Evolutionary conservation across 176 grass and related monocot genomes (phyloP), one percentile per base, ranked within the genome.

Genomic region (Areca catechu): DNA sequence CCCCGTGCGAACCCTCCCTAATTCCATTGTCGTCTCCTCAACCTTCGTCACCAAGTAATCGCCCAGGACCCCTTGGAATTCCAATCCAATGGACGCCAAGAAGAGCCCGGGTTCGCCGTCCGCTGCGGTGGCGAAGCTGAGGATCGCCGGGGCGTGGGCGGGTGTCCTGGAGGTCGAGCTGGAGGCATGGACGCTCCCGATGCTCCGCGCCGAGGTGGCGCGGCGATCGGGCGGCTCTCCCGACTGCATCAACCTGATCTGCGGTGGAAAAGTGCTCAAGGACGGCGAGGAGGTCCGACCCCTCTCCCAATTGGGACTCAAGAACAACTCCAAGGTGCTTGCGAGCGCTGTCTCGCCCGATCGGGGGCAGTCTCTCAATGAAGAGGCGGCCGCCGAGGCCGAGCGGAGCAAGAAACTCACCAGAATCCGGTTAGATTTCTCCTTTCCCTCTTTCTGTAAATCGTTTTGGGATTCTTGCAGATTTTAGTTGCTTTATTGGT

Each of bases 161-260:
- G 93, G 87, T 29, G 19, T 48, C 1, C 58, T 97, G 71, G 87
- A 91, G 53, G 75, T 91, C 49, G 70, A 76, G 10, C 59, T 91
- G 37, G 78, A 74, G 57, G 20, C 49, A 20, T 91, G 86, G 86
- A 91, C 93, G 19, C 80, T 91, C 54, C 30, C 81, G 86, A 97
- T 82, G 83, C 83, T 97, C 72, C 87, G 93, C 30, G 80, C 84
- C 48, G 93, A 91, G 77, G 83, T 91, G 50, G 87, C 93, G 29
- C 74, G 58, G 74, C 78, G 86, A 49, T 71, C 76, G 1, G 79
- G 76, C 52, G 76, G 50, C 63, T 81, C 73, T 54, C 78, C 81
- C 51, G 71, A 60, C 1, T 71, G 81, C 62, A 55, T 97, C 76
- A 83, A 82, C 72, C 83, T 97, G 53, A 97, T 91, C 57, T 97